Percentiles rank a stretch among this genome's conserved stretches.
Conservation (phyloP, 352 stramenopile species). For the Pythium guiyangense region DNA sequence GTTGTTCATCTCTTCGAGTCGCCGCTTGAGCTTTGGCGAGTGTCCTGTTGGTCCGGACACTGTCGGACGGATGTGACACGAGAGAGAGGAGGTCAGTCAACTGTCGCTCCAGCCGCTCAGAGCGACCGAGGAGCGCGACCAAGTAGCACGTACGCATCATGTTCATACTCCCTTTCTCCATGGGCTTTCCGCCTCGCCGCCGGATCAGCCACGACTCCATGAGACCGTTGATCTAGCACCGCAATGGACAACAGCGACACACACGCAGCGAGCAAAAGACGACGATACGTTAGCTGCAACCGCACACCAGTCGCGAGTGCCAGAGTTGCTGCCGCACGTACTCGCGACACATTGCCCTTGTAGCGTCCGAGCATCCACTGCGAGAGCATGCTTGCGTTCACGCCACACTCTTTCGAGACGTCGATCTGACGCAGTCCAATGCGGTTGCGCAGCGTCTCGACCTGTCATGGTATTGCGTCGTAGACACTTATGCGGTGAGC, state of each 20-base stretch:
- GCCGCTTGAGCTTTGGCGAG: conserved; percentile 69
- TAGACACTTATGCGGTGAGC: background rate
- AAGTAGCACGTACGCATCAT: conserved; percentile 14
- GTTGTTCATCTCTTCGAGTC: conserved; percentile 53
- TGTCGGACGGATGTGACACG: conserved; percentile 1
- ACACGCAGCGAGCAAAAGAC: background rate
- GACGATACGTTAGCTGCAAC: background rate
- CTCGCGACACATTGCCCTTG: conserved; percentile 77
- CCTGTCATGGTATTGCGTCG: conserved; percentile 19
- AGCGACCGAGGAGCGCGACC: background rate
- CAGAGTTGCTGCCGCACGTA: conserved; percentile 20
- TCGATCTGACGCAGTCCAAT: conserved; percentile 75
- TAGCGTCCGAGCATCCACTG: conserved; percentile 86
- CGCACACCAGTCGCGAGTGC: background rate
- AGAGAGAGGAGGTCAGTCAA: too few relatives aligned
- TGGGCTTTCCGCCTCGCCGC: conserved; percentile 71
- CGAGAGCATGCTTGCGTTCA: conserved; percentile 84
- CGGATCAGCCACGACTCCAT: conserved; percentile 85
- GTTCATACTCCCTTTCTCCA: conserved; percentile 71
- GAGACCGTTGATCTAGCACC: conserved; percentile 66
- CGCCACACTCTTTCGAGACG: conserved; percentile 81
- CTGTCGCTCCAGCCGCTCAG: too few relatives aligned
- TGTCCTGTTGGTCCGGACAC: conserved; percentile 48
- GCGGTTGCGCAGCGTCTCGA: conserved; percentile 69
- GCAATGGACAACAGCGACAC: background rate